These are phyloP conservation scores for Delphinella strobiligena DNA, from an alignment of 2,329 filamentous ascomycete species.

Conservation along the genomic window DNA sequence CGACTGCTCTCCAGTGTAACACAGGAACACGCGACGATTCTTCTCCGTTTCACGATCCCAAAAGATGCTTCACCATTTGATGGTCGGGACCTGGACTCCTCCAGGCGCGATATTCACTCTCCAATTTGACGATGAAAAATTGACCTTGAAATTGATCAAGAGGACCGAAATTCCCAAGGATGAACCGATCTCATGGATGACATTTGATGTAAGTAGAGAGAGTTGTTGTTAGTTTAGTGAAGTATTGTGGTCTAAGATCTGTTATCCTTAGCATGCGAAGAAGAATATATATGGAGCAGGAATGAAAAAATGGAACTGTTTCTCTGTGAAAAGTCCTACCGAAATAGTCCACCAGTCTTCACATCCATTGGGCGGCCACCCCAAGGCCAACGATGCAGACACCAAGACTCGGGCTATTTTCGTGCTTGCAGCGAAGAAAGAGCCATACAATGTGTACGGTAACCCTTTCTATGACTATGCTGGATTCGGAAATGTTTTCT, in stretches of 20 bases:
- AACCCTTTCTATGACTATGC: conserved; percentile 86
- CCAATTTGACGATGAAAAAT: conserved; percentile 70
- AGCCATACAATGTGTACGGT: conserved; percentile 74
- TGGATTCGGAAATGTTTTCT: conserved; percentile 68
- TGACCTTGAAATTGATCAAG: conserved; percentile 64
- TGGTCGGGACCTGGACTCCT: conserved; percentile 82
- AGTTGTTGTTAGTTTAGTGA: conserved; percentile 11
- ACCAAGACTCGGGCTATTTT: conserved; percentile 86
- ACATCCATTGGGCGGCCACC: conserved; percentile 63
- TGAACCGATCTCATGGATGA: conserved; percentile 90
- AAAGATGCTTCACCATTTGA: conserved; percentile 75
- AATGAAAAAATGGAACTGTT: conserved; percentile 90
- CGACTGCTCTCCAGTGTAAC: background rate
- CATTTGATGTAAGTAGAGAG: conserved; percentile 56
- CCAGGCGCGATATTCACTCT: conserved; percentile 85
- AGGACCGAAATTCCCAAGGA: conserved; percentile 69
- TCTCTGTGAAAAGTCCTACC: conserved; percentile 60
- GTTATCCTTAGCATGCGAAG: conserved; percentile 51
- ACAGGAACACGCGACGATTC: background rate
- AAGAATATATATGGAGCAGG: conserved; percentile 81
- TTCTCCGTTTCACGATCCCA: background rate
- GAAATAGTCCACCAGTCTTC: conserved; percentile 66
- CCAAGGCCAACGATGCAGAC: conserved; percentile 52
- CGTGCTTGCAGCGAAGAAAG: conserved; percentile 63
- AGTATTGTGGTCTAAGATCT: background rate